These are phyloP conservation scores for Glycyrrhiza uralensis DNA, from an alignment of 306 rosid species.

Conservation along the genomic window DNA sequence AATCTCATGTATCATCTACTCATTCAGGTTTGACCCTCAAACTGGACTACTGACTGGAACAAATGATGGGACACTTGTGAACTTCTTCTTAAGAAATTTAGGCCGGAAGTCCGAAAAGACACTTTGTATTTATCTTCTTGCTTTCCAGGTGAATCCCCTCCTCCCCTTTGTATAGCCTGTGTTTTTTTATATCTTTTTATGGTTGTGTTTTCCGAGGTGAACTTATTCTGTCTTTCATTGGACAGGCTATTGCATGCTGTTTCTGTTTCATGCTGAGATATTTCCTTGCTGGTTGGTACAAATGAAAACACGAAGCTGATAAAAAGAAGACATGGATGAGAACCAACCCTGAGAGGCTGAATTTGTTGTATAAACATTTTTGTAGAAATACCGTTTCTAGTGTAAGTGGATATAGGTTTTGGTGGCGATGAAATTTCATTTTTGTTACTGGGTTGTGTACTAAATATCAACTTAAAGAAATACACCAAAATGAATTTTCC, in stretches of 20 bases:
- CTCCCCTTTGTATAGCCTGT: not conserved
- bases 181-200: not conserved
- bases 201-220: not conserved
- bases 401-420: conserved; percentile 14
- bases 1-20: conserved; percentile 3
- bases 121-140: conserved; percentile 83
- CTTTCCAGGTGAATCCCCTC: conserved; percentile 68
- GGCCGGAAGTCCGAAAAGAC: conserved; percentile 74
- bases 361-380: conserved; percentile 37
- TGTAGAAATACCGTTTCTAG: conserved; percentile 25
- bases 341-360: not conserved
- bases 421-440: not conserved
- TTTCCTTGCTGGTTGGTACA: conserved; percentile 95
- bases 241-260: conserved; percentile 76
- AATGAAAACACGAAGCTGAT: conserved; percentile 43
- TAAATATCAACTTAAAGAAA: not conserved
- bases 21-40: conserved; percentile 75
- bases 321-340: not conserved
- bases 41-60: conserved; percentile 91
- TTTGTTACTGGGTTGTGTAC: not conserved
- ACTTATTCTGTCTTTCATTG: not conserved
- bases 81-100: conserved; percentile 70
- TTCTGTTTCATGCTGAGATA: conserved; percentile 84
- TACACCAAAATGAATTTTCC: not conserved
- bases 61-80: conserved; percentile 97